Evolutionary conservation across 192 early-diverging fungal species (phyloP), one percentile per base, ranked within the genome.

Genomic region (Umbelopsis ramanniana): DNA sequence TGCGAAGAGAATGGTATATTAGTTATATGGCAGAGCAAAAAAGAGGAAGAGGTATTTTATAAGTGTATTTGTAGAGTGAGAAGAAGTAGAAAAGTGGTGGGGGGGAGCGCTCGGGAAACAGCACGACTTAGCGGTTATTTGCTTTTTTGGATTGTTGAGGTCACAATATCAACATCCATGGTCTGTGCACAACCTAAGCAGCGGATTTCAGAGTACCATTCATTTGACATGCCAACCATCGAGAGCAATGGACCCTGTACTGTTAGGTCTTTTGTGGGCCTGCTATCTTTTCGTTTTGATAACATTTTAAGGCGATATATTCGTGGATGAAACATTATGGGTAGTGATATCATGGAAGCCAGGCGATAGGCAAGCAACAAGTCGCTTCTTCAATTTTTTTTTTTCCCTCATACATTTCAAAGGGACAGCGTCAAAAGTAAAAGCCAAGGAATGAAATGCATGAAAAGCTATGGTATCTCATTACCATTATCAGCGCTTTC

Each of bases 81-180:
- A 50, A 50, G 57, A 17, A 63, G 26, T 29, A 29, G 33, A 33
- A 19, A 57, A 57, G 54, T 8, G n/a, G 17, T 19, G 57, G 15
- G n/a, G n/a, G n/a, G n/a, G 7, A 50, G 57, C 12, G 14, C 57
- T 7, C 26, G 53, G 53, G 23, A 29, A 57, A 37, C n/a, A 26
- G 14, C 14, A 12, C 0, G 15, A 1, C 57, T 12, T 8, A 63
- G 33, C 54, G 33, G 8, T 63, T 15, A 63, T 15, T 63, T 63
- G 57, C 57, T 29, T 10, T 35, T 63, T 63, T 63, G 26, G 57
- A 19, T 14, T 35, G 26, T 29, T 63, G 57, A 63, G 57, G 57
- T 63, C 57, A 63, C 57, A 38, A 63, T 63, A 33, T 63, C 57
- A 63, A 37, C 57, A 63, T 38, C 26, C 4, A 35, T 63, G 57